phyloP scores from a whole-genome alignment of 495 filamentous ascomycete species.

The Neurospora sp. region DNA sequence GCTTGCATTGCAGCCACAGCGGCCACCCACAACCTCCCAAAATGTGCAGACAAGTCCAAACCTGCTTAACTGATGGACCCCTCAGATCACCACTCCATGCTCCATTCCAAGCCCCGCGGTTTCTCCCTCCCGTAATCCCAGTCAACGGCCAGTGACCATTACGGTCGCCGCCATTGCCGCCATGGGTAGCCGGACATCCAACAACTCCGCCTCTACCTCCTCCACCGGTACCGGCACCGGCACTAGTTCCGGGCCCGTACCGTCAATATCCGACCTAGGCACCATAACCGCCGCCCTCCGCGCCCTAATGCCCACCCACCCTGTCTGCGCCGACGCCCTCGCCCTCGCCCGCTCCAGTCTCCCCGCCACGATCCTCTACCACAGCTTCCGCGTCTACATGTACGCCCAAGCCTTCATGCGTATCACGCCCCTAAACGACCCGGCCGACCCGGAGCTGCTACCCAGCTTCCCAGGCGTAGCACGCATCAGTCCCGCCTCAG shows the following conservation, averaged over 20 bases:
- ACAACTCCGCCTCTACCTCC: neutral
- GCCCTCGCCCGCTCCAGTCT: constrained; percentile 19
- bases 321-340: constrained; percentile 21
- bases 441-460: neutral
- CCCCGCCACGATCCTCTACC: constrained; percentile 33
- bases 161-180: neutral
- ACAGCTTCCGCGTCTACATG: constrained; percentile 36
- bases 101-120: neutral
- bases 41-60: neutral
- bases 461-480: neutral
- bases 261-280: neutral
- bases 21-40: neutral
- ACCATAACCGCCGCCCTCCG: constrained; percentile 19
- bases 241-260: neutral
- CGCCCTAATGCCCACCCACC: constrained; percentile 16
- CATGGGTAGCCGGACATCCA: constrained; percentile 1
- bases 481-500: constrained; percentile 1
- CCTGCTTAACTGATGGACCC: neutral
- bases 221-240: constrained; percentile 6
- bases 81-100: neutral
- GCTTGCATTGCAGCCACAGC: neutral
- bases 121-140: too few species aligned
- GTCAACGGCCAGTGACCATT: neutral
- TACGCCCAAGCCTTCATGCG: constrained; percentile 26
- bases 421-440: neutral